These are phyloP conservation scores for Phytophthora kernoviae DNA, from an alignment of 352 stramenopile species.

Conservation along the genomic window DNA sequence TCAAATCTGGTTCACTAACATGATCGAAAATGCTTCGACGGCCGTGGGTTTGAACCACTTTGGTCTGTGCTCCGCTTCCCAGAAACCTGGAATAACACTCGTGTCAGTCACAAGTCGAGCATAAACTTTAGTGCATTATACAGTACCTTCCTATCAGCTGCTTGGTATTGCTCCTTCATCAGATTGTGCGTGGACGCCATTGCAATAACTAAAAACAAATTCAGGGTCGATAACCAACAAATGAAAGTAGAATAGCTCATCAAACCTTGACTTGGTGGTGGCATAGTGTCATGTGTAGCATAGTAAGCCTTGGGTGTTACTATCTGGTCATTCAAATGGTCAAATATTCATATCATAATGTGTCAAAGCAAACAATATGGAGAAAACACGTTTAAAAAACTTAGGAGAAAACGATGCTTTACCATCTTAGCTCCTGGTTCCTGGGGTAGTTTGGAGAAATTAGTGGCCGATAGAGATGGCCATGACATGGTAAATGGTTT, in stretches of 20 bases:
- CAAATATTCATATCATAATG: neutral
- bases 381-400: too few relatives aligned
- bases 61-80: conserved; percentile 42
- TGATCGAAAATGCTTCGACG: conserved; percentile 33
- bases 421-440: conserved; percentile 50
- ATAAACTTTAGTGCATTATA: neutral
- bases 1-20: conserved; percentile 8
- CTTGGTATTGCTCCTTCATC: conserved; percentile 56
- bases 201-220: conserved; percentile 53
- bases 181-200: conserved; percentile 45
- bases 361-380: too few relatives aligned
- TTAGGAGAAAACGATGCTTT: conserved; percentile 4
- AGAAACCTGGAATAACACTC: conserved; percentile 28
- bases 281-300: conserved; percentile 74
- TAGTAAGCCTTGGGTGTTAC: conserved; percentile 56
- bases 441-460: conserved; percentile 42
- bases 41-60: conserved; percentile 26
- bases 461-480: conserved; percentile 42
- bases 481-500: conserved; percentile 41
- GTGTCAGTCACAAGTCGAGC: conserved; percentile 1
- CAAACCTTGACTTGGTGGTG: conserved; percentile 60
- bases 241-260: neutral
- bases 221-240: conserved; percentile 2
- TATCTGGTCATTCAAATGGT: conserved; percentile 43
- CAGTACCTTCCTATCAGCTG: conserved; percentile 61